phyloP scores from a whole-genome alignment of 805 yeast species.

The Diddensiella santjacobensis region DNA sequence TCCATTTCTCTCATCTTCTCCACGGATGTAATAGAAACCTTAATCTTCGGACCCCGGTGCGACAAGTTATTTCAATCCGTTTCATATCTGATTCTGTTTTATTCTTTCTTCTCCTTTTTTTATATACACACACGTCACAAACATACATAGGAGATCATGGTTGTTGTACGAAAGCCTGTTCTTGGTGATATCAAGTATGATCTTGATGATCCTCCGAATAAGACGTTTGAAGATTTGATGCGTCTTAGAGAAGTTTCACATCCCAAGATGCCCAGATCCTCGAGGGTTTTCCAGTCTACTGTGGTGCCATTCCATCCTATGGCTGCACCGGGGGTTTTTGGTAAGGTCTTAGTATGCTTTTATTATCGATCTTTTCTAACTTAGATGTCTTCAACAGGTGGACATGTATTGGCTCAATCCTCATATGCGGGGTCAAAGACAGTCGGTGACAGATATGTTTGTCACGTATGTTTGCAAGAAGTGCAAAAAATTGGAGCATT shows the following conservation, averaged over 20 bases:
- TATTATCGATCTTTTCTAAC: not conserved
- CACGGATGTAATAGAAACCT: too few species aligned
- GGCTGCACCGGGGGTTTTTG: slow-evolving; percentile 28
- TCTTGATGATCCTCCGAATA: slow-evolving; percentile 16
- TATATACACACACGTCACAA: too few species aligned
- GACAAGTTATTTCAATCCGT: too few species aligned
- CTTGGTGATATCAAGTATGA: slow-evolving; percentile 4
- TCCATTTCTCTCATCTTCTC: too few species aligned
- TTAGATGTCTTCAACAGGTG: slow-evolving; percentile 13
- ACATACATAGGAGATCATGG: too few species aligned
- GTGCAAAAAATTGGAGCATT: not conserved
- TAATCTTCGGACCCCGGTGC: too few species aligned
- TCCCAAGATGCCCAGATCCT: slow-evolving; percentile 11
- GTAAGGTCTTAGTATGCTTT: slow-evolving; percentile 12
- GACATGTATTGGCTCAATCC: slow-evolving; percentile 31
- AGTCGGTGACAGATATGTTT: slow-evolving; percentile 18
- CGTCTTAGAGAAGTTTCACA: slow-evolving; percentile 14
- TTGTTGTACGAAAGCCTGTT: not conserved
- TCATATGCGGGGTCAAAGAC: slow-evolving; percentile 26
- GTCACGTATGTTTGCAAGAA: slow-evolving; percentile 18
- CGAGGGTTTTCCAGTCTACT: slow-evolving; percentile 22
- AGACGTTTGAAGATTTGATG: slow-evolving; percentile 22
- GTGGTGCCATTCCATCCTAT: slow-evolving; percentile 26
- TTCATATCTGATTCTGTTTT: too few species aligned
- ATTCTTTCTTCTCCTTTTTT: too few species aligned